Evolutionary conservation across 257 asterid species (phyloP).

Genomic region (Nicotiana tabacum): DNA sequence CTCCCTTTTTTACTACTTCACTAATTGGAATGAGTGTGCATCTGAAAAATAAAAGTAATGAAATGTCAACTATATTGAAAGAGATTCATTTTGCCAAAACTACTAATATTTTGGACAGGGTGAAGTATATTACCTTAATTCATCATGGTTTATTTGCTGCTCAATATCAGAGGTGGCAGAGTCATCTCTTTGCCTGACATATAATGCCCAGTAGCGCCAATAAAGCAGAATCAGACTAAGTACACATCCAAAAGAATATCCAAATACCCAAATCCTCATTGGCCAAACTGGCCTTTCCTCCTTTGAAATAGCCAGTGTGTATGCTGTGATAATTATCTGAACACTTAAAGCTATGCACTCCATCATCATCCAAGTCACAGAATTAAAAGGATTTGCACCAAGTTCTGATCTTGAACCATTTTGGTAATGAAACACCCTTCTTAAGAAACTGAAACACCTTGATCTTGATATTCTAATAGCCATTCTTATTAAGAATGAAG

Average conservation of each 20-base stretch:
- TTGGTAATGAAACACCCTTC: conserved; percentile 87
- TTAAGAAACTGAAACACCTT: conserved; percentile 59
- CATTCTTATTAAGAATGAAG: conserved; percentile 48
- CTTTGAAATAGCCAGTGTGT: conserved; percentile 46
- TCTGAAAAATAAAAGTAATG: too few relatives aligned
- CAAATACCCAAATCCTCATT: conserved; percentile 80
- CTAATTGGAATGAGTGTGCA: too few relatives aligned
- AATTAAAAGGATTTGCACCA: conserved; percentile 81
- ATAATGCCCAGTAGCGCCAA: conserved; percentile 45
- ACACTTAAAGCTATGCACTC: conserved; percentile 48
- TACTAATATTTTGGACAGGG: too few relatives aligned
- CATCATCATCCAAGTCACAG: conserved; percentile 64
- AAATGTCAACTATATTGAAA: too few relatives aligned
- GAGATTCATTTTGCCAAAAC: too few relatives aligned
- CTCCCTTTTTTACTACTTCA: too few relatives aligned
- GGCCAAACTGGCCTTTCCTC: conserved; percentile 89
- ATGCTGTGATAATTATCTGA: conserved; percentile 40
- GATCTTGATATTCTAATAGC: conserved; percentile 76
- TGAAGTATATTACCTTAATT: conserved; percentile 46
- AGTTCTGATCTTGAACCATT: conserved; percentile 75
- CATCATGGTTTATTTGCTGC: conserved; percentile 54
- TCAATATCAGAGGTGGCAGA: conserved; percentile 46
- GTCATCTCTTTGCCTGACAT: conserved; percentile 21
- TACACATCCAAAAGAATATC: conserved; percentile 69
- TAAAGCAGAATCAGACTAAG: conserved; percentile 45